Conservation (phyloP, 2,329 filamentous ascomycete genomes). For the Pseudocercospora fuligena region DNA sequence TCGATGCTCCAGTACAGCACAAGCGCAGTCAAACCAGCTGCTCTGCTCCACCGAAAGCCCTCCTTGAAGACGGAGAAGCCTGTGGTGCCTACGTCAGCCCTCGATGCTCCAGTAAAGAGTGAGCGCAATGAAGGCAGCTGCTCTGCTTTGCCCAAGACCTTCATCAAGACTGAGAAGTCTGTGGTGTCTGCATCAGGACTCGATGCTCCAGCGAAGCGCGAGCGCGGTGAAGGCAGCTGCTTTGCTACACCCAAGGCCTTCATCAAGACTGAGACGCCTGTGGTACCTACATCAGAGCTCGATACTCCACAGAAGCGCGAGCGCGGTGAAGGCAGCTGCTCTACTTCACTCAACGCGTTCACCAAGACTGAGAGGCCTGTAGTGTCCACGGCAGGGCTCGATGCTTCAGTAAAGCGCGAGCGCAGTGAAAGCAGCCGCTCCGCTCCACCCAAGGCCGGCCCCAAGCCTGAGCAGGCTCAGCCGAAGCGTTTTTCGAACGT, state of each 20-base stretch:
- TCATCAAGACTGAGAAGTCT: not conserved
- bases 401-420: not conserved
- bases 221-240: not conserved
- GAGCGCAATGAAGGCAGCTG: no score
- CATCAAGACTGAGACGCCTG: not conserved
- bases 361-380: not conserved
- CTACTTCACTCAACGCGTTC: not conserved
- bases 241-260: no score
- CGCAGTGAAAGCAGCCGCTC: not conserved
- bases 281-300: not conserved
- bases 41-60: no score
- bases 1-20: no score
- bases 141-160: no score
- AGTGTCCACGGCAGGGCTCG: no score
- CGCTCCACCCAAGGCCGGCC: not conserved
- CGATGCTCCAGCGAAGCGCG: not conserved
- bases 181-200: not conserved
- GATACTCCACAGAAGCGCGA: not conserved
- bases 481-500: no score
- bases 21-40: no score
- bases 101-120: no score
- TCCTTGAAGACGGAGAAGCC: no score
- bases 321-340: not conserved
- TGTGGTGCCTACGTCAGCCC: no score
- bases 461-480: no score